A percentile compares a stretch with the other conserved stretches of the same genome.
These are phyloP conservation scores for Annona cherimola DNA, from an alignment of 164 flowering plant genomes.

Conservation along the genomic window DNA sequence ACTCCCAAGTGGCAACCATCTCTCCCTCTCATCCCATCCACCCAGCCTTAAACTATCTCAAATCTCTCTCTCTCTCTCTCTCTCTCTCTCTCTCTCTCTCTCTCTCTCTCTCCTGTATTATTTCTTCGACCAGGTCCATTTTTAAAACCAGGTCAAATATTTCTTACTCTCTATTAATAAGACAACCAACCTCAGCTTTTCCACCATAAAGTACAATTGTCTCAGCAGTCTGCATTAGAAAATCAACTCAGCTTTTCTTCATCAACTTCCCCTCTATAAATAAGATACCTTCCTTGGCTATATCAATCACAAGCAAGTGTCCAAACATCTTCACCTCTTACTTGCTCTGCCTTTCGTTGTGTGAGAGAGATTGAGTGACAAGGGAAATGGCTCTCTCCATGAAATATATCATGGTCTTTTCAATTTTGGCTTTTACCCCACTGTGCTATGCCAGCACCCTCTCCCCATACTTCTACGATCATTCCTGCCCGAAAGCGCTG, in stretches of 20 bases:
- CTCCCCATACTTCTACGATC: constrained; percentile 74
- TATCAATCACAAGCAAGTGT: background rate
- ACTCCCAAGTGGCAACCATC: too few species aligned
- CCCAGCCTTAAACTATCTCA: too few species aligned
- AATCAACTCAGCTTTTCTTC: background rate
- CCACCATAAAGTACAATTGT: too few species aligned
- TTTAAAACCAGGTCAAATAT: too few species aligned
- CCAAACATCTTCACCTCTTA: background rate
- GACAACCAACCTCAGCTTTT: too few species aligned
- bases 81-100: too few species aligned
- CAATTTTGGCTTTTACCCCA: constrained; percentile 10
- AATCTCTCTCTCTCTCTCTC: too few species aligned
- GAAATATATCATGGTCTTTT: constrained; percentile 11
- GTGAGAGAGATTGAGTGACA: background rate
- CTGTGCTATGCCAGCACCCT: constrained; percentile 22
- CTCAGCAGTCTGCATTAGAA: too few species aligned
- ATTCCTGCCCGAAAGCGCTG: constrained; percentile 65
- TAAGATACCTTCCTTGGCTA: background rate
- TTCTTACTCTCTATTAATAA: too few species aligned
- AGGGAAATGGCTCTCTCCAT: constrained; percentile 7
- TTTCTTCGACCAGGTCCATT: too few species aligned
- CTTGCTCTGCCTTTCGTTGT: background rate
- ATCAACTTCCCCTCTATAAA: background rate
- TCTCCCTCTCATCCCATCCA: too few species aligned
- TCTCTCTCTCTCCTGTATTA: too few species aligned